These are phyloP conservation scores for Coemansia javaensis DNA, from an alignment of 192 early-diverging fungal genomes.

Conservation along the genomic window DNA sequence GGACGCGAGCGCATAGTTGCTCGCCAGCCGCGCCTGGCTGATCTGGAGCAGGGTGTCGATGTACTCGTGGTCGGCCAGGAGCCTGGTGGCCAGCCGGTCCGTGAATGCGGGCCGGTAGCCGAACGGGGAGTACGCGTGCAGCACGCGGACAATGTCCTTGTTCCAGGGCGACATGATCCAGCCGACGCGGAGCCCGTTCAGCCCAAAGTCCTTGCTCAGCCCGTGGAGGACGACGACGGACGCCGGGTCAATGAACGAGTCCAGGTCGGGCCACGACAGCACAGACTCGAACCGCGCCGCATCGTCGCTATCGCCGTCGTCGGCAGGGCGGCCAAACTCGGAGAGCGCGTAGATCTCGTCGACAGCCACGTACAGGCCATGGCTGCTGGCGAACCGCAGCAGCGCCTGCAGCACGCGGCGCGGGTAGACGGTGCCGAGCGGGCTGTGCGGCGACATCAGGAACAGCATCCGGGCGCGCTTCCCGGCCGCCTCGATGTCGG, in stretches of 20 bases:
- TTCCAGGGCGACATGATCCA: slow-evolving; percentile 63
- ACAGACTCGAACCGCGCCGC: slow-evolving; percentile 61
- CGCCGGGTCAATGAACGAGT: slow-evolving; percentile 56
- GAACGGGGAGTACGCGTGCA: slow-evolving; percentile 51
- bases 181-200: slow-evolving; percentile 70
- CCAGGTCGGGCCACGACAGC: slow-evolving; percentile 54
- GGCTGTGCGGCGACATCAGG: slow-evolving; percentile 72
- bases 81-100: slow-evolving; percentile 54
- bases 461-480: slow-evolving; percentile 49
- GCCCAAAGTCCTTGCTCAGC: slow-evolving; percentile 80
- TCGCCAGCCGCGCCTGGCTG: slow-evolving; percentile 56
- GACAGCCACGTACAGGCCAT: slow-evolving; percentile 62
- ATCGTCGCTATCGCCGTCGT: too few species aligned
- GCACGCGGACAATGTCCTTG: slow-evolving; percentile 20
- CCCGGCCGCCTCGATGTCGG: slow-evolving; percentile 50
- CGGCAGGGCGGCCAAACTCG: slow-evolving; percentile 50
- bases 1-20: slow-evolving; percentile 46
- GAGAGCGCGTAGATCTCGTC: slow-evolving; percentile 83
- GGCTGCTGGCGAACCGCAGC: slow-evolving; percentile 59
- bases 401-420: slow-evolving; percentile 51
- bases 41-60: slow-evolving; percentile 56
- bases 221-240: slow-evolving; percentile 70
- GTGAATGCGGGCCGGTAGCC: slow-evolving; percentile 59
- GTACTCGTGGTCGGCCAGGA: slow-evolving; percentile 55
- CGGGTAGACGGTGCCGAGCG: slow-evolving; percentile 57